Evolutionary conservation across 805 yeast species (phyloP), one percentile per base, ranked within the genome.

Genomic region (Zygosaccharomyces siamensis): DNA sequence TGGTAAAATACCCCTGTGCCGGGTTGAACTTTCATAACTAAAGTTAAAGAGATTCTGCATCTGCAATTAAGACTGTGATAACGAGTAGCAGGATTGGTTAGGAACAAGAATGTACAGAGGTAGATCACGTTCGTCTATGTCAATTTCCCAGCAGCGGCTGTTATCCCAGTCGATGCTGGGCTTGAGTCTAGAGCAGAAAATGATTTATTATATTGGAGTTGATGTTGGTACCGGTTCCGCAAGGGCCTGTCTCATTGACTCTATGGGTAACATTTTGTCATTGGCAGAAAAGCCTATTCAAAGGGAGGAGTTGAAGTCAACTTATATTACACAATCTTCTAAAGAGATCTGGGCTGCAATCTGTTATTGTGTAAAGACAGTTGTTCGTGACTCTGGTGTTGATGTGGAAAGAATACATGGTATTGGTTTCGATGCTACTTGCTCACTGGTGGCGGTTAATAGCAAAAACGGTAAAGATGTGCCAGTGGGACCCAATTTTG

Each of bases 201-300:
- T 51, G 52, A 57, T 62, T 21, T 71, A 69, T 66, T 87, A 81
- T 61, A 78, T 88, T 47, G 96, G 96, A 46, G 89, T 88, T 6
- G 96, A 88, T 63, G 95, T 93, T 23, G 99, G 99, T n/a, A 90
- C 98, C 0, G 99, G 98, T 12, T 86, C 96, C 2, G 97, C 97
- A 5, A 76, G 99, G 55, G 98, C 98, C 4, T 92, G 96, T 60
- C 73, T 93, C 12, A 87, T 92, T 54, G 93, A 90, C 66, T 78
- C 81, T 59, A 72, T 77, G 37, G 98, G 98, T 43, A 82, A 85
- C 39, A 89, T 93, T 46, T 69, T 88, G 43, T 84, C 89, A 0
- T 69, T 89, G 44, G 80, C 90, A 16, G 89, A 90, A 60, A 77
- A 89, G 50, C 86, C 89, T 26, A 86, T 86, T 53, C 78, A 84